phyloP scores from a whole-genome alignment of 2,329 filamentous ascomycete genomes.

The Sporothrix schenckii region DNA sequence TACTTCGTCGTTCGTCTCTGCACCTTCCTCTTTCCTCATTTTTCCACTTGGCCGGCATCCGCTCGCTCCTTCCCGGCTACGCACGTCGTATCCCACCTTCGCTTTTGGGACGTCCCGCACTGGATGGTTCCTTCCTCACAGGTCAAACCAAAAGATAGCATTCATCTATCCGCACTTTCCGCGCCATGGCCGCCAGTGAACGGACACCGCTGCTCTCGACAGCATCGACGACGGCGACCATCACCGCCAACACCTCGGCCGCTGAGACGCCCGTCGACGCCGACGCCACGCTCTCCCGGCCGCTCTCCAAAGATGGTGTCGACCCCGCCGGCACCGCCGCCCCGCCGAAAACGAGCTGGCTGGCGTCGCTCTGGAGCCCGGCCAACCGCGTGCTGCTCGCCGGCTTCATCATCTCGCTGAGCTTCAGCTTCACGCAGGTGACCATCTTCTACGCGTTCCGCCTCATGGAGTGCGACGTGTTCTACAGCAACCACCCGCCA shows the following conservation, averaged over 20 bases:
- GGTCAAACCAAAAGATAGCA: too few species aligned
- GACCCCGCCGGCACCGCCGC: neutral
- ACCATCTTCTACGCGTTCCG: slow-evolving; percentile 66
- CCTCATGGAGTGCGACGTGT: slow-evolving; percentile 71
- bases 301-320: slow-evolving; percentile 5
- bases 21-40: neutral
- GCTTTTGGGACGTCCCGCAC: neutral
- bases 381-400: slow-evolving; percentile 57
- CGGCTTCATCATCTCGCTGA: slow-evolving; percentile 61
- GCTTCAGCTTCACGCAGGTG: slow-evolving; percentile 55
- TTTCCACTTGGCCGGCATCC: neutral
- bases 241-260: neutral
- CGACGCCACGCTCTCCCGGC: neutral
- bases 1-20: neutral
- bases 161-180: too few species aligned
- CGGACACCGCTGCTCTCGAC: slow-evolving; percentile 34
- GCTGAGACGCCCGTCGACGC: neutral
- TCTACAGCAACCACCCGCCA: slow-evolving; percentile 62
- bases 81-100: slow-evolving; percentile 1
- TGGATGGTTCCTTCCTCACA: neutral
- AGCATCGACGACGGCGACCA: neutral
- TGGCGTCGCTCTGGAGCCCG: slow-evolving; percentile 32
- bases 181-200: slow-evolving; percentile 28
- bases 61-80: neutral
- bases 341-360: slow-evolving; percentile 15